phyloP scores from a whole-genome alignment of 78 protist genomes.

The Dictyostelium discoideum region dicty_2.7 NC_007088.5:122501-123000 shows the following conservation, averaged over 20 bases:
- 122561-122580: neutral
- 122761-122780: neutral
- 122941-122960: constrained; percentile 75
- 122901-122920: constrained; percentile 43
- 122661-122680: neutral
- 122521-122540: neutral
- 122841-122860: neutral
- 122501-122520: neutral
- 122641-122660: neutral
- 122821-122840: neutral
- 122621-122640: neutral
- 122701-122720: neutral
- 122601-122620: neutral
- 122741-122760: neutral
- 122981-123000: neutral
- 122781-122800: neutral
- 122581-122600: neutral
- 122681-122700: neutral
- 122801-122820: neutral
- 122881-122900: constrained; percentile 28
- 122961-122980: constrained; percentile 49
- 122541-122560: neutral
- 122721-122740: neutral
- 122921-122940: constrained; percentile 77
- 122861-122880: constrained; percentile 8